Base-by-base conservation (phyloP, 352 stramenopile species). In the Phytopythium kandeliae region DNA sequence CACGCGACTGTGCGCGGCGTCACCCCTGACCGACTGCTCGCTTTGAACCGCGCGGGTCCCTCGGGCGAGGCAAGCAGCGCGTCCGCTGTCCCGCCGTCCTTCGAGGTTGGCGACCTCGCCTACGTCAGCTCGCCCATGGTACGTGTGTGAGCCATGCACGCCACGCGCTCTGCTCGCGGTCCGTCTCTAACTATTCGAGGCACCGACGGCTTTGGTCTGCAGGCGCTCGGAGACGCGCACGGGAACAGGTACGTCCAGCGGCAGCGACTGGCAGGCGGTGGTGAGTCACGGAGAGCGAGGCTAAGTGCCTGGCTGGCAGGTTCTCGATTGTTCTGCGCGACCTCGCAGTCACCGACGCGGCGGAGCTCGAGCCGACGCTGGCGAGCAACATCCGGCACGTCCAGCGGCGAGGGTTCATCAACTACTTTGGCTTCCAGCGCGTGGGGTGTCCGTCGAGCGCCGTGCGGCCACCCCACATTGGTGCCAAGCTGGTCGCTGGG, bases 341-440 rank as follows among this genome's bases (percentile, higher is more conserved):
- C 13, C 57, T 89, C 2, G 50, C 65, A 16, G 58, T 19, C 21
- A 4, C 22, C n/a, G 37, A 41, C 0, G 54, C 17, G n/a, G 37
- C 45, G 0, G 54, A 24, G 2, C 35, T 73, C 13, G 56, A 57
- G 12, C 63, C 21, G 11, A 55, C 41, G 11, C 45, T 75, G 26
- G 54, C 58, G 10, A 26, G 33, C 3, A 59, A 62, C 22, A 47
- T 89, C 4, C 52, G 63, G 9, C 57, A 54, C 3, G 54, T 86
- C 10, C 46, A 63, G 30, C n/a, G 30, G 17, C 54, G 55, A 6
- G 79, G 79, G 2, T 91, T 89, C 38, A 51, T 73, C n/a, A 90
- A 93, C 51, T 93, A 87, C 64, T 93, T 91, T 63, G 79, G 82
- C 11, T 87, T 88, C 54, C 79, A 93, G 56, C 82, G 79, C 4